Conservation (phyloP, 164 flowering plant genomes). For the Taxillus chinensis region DNA sequence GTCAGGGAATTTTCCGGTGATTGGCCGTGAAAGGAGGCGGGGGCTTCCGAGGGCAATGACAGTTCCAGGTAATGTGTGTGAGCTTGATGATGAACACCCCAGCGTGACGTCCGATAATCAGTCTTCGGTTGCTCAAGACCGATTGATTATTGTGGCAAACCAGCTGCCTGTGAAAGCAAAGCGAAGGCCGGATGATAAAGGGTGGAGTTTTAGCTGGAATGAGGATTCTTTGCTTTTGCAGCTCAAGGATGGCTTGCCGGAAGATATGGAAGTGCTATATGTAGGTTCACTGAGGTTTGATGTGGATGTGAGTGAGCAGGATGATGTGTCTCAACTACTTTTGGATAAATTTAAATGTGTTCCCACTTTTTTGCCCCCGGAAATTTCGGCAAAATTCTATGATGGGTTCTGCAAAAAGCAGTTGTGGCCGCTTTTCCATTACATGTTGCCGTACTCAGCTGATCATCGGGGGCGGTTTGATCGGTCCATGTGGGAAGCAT, state of each 20-base stretch:
- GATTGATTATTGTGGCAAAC: constrained; percentile 64
- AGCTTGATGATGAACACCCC: constrained; percentile 66
- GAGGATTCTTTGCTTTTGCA: constrained; percentile 66
- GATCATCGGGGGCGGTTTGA: constrained; percentile 59
- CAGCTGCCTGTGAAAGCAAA: constrained; percentile 63
- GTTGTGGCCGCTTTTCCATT: constrained; percentile 78
- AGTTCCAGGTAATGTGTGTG: constrained; percentile 51
- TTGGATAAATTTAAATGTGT: constrained; percentile 67
- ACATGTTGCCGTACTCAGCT: constrained; percentile 64
- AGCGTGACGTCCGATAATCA: constrained; percentile 64
- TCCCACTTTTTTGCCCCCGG: constrained; percentile 56
- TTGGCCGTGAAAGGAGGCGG: constrained; percentile 34
- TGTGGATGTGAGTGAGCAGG: constrained; percentile 53
- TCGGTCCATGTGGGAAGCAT: constrained; percentile 68
- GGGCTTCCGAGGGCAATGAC: constrained; percentile 61
- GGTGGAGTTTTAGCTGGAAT: constrained; percentile 80
- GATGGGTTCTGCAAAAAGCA: constrained; percentile 72
- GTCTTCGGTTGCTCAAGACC: constrained; percentile 51
- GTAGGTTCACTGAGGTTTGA: constrained; percentile 60
- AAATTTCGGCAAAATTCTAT: constrained; percentile 43
- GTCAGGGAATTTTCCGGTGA: constrained; percentile 55
- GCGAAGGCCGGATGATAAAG: constrained; percentile 50
- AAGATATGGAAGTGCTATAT: constrained; percentile 71
- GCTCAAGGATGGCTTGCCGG: constrained; percentile 67
- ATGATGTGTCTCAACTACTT: constrained; percentile 57